A percentile compares a stretch with the other conserved stretches of the same genome.
phyloP scores from a whole-genome alignment of 1,139 yeast species.

The Scheffersomyces illinoinensis region DNA sequence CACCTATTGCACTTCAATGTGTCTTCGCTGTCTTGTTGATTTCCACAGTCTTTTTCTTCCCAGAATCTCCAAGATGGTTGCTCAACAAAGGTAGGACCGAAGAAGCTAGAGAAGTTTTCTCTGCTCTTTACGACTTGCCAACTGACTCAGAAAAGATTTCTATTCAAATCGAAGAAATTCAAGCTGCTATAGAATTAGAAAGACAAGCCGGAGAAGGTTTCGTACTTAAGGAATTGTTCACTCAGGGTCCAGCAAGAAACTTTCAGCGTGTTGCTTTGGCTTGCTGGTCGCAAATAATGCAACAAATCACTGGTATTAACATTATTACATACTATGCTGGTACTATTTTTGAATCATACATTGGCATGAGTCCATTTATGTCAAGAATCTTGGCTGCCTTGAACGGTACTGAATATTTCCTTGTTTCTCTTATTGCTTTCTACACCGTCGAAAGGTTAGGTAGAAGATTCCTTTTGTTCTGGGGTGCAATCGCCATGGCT shows the following conservation, averaged over 20 bases:
- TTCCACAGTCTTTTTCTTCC: conserved; percentile 14
- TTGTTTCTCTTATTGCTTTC: conserved; percentile 47
- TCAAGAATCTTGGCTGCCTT: conserved; percentile 37
- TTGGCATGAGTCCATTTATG: conserved; percentile 39
- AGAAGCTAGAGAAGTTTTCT: conserved; percentile 52
- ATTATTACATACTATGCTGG: conserved; percentile 46
- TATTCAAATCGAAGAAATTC: conserved; percentile 33
- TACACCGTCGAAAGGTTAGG: conserved; percentile 53
- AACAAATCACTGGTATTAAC: conserved; percentile 45
- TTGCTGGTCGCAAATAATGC: conserved; percentile 46
- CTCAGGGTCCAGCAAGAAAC: conserved; percentile 43
- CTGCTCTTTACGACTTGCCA: conserved; percentile 42
- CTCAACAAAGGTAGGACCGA: conserved; percentile 33
- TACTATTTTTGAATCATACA: conserved; percentile 42
- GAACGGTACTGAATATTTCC: conserved; percentile 29
- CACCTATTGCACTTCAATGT: conserved; percentile 49
- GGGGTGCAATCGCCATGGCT: conserved; percentile 54
- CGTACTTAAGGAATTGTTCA: conserved; percentile 26
- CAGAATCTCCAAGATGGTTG: conserved; percentile 26
- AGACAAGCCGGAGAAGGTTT: conserved; percentile 19
- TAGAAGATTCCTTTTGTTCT: conserved; percentile 50
- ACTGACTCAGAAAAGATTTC: conserved; percentile 23
- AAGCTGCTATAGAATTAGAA: conserved; percentile 30
- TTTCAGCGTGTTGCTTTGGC: conserved; percentile 51
- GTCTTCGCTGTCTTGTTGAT: conserved; percentile 32